Base-by-base conservation (phyloP, 768 basidiomycete genomes). In the Trametes cingulata region DNA sequence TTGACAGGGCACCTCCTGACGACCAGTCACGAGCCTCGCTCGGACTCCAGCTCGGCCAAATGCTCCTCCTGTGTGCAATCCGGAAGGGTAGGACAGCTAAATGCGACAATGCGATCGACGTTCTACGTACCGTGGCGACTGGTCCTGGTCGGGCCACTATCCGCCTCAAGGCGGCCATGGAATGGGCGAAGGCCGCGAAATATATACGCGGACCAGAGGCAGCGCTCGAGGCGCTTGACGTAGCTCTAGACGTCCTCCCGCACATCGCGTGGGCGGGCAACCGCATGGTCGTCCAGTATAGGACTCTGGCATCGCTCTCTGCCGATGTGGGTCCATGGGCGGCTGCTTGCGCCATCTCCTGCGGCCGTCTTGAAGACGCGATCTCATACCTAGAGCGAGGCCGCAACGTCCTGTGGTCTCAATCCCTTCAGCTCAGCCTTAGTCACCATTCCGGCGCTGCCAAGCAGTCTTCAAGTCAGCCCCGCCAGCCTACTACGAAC, bases 231-330 rank as follows among this genome's bases (percentile, higher is more conserved):
- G 53, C 53, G 10, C 42, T 54, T 9, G 29, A 45, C n/a, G 53
- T 43, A 29, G 53, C 53, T n/a, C 9, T 54, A 17, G 53, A 54
- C 29, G n/a, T 54, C 6, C 17, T 43, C 17, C 53, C 53, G 2
- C n/a, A 45, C 13, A 25, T 54, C 41, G 53, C 33, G 0, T 54
- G 53, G 53, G 53, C 53, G 6, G 53, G 53, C 12, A 54, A 35
- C 42, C 53, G 53, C 39, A 54, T 54, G 41, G 41, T 36, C 27
- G n/a, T 45, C 41, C 53, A 54, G 42, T 54, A 54, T 20, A 43
- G 25, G 27, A 41, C 40, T 5, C 53, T 54, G 8, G 41, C 27
- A 10, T 14, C 40, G 53, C 42, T 42, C 3, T 40, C 41, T 7
- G 53, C 19, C 9, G 53, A 54, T 27, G 41, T 54, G 17, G 53